A percentile compares a stretch with the other conserved stretches of the same genome.
Conservation (phyloP, 2,329 filamentous ascomycete species). For the Phyllosticta citribraziliensis region DNA sequence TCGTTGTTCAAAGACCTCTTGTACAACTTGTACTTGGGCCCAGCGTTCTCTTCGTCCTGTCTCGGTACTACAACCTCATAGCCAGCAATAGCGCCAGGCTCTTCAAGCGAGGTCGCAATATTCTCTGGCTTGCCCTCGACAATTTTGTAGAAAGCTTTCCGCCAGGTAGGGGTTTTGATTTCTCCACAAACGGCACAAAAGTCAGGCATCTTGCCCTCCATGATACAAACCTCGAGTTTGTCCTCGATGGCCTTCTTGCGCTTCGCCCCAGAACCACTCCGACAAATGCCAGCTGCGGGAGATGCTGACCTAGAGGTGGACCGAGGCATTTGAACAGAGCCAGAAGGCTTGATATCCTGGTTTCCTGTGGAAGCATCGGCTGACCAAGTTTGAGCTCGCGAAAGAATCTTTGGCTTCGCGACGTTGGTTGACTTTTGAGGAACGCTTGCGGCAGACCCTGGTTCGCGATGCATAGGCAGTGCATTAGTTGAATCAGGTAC, state of each 20-base stretch:
- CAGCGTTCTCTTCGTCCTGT: conserved; percentile 47
- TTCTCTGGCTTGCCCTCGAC: conserved; percentile 59
- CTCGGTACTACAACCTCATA: conserved; percentile 21
- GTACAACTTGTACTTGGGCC: conserved; percentile 61
- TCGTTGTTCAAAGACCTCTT: conserved; percentile 63
- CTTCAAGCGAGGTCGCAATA: conserved; percentile 59
- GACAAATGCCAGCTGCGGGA: conserved; percentile 12
- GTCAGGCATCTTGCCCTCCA: conserved; percentile 73
- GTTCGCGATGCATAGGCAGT: background rate
- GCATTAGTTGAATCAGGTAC: background rate
- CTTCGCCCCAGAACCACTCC: conserved; percentile 47
- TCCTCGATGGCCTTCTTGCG: conserved; percentile 56
- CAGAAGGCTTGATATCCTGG: conserved; percentile 19
- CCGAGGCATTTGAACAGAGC: background rate
- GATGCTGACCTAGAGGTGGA: conserved; percentile 3
- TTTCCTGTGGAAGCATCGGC: conserved; percentile 18
- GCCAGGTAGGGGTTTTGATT: conserved; percentile 94
- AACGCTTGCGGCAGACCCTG: background rate
- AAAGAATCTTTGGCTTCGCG: conserved; percentile 21
- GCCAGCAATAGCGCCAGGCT: conserved; percentile 54
- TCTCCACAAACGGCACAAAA: conserved; percentile 90
- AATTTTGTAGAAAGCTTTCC: conserved; percentile 59
- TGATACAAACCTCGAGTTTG: conserved; percentile 49
- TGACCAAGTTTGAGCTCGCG: conserved; percentile 30
- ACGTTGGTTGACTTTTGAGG: conserved; percentile 12